These are phyloP conservation scores for Citrus sp. DNA, from an alignment of 345 rosid species.

Conservation along the genomic window DNA sequence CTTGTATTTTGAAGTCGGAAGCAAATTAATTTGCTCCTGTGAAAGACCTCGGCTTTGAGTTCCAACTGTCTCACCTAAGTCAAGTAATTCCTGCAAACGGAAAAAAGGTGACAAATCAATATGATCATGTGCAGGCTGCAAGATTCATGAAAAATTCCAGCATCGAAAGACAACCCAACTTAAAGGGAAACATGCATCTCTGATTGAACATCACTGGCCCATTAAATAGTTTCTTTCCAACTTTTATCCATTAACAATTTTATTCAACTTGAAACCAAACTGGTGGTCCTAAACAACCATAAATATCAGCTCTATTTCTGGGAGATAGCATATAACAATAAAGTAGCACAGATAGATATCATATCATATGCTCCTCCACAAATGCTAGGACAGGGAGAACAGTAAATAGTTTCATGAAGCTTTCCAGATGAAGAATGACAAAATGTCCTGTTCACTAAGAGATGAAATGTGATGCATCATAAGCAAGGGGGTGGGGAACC, in stretches of 20 bases:
- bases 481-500: conserved; percentile 8
- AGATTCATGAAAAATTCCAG: neutral
- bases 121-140: neutral
- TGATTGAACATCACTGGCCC: neutral
- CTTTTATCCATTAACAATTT: neutral
- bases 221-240: neutral
- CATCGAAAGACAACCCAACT: neutral
- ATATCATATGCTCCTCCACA: neutral
- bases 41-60: conserved; percentile 63
- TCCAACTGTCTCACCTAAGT: conserved; percentile 70
- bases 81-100: conserved; percentile 54
- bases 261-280: neutral
- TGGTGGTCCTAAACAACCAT: neutral
- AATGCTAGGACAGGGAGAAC: neutral
- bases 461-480: neutral
- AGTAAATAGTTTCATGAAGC: neutral
- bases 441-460: neutral
- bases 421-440: neutral
- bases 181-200: neutral
- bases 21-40: conserved; percentile 49
- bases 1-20: conserved; percentile 67
- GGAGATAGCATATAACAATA: neutral
- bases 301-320: neutral
- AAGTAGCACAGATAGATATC: neutral
- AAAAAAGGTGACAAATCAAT: neutral